Evolutionary conservation across 257 asterid genomes (phyloP).

Genomic region (Solanum corneliomulleri): DNA sequence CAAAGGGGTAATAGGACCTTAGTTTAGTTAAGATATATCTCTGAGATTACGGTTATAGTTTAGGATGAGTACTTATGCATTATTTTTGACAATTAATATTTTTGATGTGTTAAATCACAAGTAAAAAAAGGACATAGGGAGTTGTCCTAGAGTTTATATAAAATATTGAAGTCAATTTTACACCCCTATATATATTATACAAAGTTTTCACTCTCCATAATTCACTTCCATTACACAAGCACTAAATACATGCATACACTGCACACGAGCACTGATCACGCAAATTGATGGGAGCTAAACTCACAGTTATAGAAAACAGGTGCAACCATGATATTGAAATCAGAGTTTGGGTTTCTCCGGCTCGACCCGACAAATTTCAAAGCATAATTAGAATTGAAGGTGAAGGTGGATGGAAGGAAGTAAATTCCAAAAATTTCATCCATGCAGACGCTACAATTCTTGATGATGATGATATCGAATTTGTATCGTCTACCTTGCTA

Average conservation of each 20-base stretch:
- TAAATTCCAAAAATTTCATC: not conserved
- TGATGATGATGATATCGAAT: not conserved
- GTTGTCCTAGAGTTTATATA: too few relatives aligned
- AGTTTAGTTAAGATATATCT: too few relatives aligned
- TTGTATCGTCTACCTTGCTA: not conserved
- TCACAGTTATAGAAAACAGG: conserved; percentile 11
- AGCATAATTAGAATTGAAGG: conserved; percentile 13
- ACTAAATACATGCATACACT: not conserved
- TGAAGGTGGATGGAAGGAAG: conserved; percentile 2
- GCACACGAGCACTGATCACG: not conserved
- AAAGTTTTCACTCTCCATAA: not conserved
- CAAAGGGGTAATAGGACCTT: too few relatives aligned
- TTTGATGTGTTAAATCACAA: too few relatives aligned
- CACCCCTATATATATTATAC: not conserved
- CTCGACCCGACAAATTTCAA: conserved; percentile 14
- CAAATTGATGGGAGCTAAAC: conserved; percentile 12
- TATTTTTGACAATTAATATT: too few relatives aligned
- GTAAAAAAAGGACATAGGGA: too few relatives aligned
- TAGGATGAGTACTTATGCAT: too few relatives aligned
- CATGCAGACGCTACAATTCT: not conserved
- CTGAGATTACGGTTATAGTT: accelerated
- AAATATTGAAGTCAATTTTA: too few relatives aligned
- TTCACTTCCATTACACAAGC: too few relatives aligned
- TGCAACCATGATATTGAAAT: conserved; percentile 17
- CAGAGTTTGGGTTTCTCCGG: conserved; percentile 23